Conservation (phyloP, 2,329 filamentous ascomycete species). For the Clarireedia sp. region DNA sequence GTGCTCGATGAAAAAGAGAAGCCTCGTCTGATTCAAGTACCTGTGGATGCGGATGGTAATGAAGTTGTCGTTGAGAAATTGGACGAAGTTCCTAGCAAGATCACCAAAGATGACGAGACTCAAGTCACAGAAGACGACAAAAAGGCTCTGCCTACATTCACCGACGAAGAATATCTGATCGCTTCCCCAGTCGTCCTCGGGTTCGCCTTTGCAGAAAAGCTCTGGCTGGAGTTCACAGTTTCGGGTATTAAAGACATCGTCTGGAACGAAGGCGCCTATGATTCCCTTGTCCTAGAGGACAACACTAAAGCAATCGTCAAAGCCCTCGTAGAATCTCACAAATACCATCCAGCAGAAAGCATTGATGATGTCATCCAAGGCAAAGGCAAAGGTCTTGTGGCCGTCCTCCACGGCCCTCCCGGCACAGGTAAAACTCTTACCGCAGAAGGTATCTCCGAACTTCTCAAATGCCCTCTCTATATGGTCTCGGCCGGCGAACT, state of each 20-base stretch:
- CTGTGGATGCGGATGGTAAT: slow-evolving; percentile 46
- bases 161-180: slow-evolving; percentile 75
- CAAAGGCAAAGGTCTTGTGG: slow-evolving; percentile 79
- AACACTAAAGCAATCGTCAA: slow-evolving; percentile 61
- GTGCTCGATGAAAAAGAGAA: slow-evolving; percentile 41
- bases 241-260: slow-evolving; percentile 71
- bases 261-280: slow-evolving; percentile 79
- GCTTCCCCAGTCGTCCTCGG: slow-evolving; percentile 79
- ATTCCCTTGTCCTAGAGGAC: slow-evolving; percentile 64
- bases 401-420: slow-evolving; percentile 74
- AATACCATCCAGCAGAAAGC: slow-evolving; percentile 70
- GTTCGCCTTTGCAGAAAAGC: slow-evolving; percentile 80
- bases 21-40: slow-evolving; percentile 44
- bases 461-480: slow-evolving; percentile 74
- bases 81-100: slow-evolving; percentile 39
- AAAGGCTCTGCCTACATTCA: slow-evolving; percentile 48
- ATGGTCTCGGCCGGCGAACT: slow-evolving; percentile 77
- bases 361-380: slow-evolving; percentile 78
- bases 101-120: slow-evolving; percentile 18
- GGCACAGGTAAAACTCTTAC: slow-evolving; percentile 87
- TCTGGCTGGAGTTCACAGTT: slow-evolving; percentile 83
- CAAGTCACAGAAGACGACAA: slow-evolving; percentile 22
- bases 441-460: slow-evolving; percentile 76
- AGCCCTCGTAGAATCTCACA: slow-evolving; percentile 76
- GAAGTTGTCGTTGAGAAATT: slow-evolving; percentile 50